A percentile compares a stretch with the other conserved stretches of the same genome.
Conservation (phyloP, 2,329 filamentous ascomycete genomes). For the Helotiales sp. region DNA sequence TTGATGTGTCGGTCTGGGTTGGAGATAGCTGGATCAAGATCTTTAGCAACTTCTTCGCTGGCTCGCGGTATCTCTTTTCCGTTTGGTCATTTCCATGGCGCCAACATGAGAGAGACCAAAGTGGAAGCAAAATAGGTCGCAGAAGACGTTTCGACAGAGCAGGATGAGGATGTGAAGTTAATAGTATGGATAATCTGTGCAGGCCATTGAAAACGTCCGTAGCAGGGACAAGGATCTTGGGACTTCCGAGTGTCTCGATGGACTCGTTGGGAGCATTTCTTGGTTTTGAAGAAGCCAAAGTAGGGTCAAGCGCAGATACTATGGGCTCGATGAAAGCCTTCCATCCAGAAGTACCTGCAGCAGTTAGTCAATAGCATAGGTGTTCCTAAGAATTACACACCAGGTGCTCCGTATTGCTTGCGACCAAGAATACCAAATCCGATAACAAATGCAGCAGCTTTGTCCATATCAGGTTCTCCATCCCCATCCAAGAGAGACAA, state of each 20-base stretch:
- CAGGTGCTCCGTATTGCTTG: conserved; percentile 67
- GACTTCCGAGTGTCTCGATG: conserved; percentile 29
- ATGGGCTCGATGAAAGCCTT: conserved; percentile 64
- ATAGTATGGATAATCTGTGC: conserved; percentile 58
- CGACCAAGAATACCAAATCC: conserved; percentile 70
- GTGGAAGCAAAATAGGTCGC: conserved; percentile 59
- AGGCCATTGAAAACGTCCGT: conserved; percentile 57
- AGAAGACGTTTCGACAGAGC: conserved; percentile 67
- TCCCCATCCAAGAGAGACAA: conserved; percentile 64
- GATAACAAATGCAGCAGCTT: conserved; percentile 65
- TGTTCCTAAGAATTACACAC: conserved; percentile 44
- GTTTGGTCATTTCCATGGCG: conserved; percentile 43
- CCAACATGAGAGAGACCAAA: conserved; percentile 68
- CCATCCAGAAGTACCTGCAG: conserved; percentile 63
- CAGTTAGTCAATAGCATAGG: conserved; percentile 23
- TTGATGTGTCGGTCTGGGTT: conserved; percentile 10
- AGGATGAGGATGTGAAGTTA: conserved; percentile 69
- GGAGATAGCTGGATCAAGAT: conserved; percentile 63
- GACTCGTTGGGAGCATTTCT: conserved; percentile 5
- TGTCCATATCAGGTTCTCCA: conserved; percentile 61
- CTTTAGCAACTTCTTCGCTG: conserved; percentile 57
- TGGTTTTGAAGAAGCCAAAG: neutral
- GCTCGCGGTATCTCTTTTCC: conserved; percentile 50
- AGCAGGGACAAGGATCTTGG: conserved; percentile 47
- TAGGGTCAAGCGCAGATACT: conserved; percentile 55